Evolutionary conservation across 139 green algal genomes (phyloP).

Genomic region (Marvania coccoides): DNA sequence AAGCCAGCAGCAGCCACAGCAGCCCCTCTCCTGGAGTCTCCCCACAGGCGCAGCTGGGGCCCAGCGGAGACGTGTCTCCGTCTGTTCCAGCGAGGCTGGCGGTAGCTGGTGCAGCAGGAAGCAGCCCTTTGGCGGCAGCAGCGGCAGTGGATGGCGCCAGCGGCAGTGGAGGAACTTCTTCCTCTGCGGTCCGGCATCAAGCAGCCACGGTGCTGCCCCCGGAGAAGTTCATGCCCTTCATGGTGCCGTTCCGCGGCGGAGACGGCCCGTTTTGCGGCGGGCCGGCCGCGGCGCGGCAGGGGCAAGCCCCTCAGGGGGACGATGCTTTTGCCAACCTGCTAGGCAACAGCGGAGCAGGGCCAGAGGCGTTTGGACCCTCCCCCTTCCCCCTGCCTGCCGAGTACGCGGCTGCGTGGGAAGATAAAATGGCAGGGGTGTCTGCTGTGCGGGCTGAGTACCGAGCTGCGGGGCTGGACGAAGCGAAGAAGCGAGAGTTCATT

Average conservation of each 20-base stretch:
- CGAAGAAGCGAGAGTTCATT: slow-evolving; percentile 67
- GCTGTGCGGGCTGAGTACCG: slow-evolving; percentile 61
- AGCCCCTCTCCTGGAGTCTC: too few relatives aligned
- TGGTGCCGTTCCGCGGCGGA: slow-evolving; percentile 72
- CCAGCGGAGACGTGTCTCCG: too few relatives aligned
- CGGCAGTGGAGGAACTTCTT: background rate
- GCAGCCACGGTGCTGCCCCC: slow-evolving; percentile 57
- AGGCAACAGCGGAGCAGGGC: background rate
- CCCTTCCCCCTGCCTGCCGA: slow-evolving; percentile 73
- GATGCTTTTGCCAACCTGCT: background rate
- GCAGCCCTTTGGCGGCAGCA: background rate
- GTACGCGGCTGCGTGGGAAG: slow-evolving; percentile 68
- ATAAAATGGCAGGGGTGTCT: slow-evolving; percentile 62
- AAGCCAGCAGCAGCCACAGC: background rate
- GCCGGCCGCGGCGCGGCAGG: slow-evolving; percentile 5
- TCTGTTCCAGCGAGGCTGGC: too few relatives aligned
- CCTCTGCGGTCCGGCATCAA: background rate
- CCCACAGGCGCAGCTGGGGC: too few relatives aligned
- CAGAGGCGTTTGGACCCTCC: slow-evolving; percentile 14
- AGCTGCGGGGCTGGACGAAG: slow-evolving; percentile 51
- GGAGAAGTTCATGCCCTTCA: slow-evolving; percentile 73
- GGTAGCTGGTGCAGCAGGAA: too few relatives aligned
- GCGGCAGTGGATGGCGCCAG: too few relatives aligned
- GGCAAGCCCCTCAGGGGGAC: background rate
- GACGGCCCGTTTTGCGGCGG: slow-evolving; percentile 40